These are phyloP conservation scores for Gaeumannomyces sp. DNA, from an alignment of 2,329 filamentous ascomycete genomes.

Conservation along the genomic window DNA sequence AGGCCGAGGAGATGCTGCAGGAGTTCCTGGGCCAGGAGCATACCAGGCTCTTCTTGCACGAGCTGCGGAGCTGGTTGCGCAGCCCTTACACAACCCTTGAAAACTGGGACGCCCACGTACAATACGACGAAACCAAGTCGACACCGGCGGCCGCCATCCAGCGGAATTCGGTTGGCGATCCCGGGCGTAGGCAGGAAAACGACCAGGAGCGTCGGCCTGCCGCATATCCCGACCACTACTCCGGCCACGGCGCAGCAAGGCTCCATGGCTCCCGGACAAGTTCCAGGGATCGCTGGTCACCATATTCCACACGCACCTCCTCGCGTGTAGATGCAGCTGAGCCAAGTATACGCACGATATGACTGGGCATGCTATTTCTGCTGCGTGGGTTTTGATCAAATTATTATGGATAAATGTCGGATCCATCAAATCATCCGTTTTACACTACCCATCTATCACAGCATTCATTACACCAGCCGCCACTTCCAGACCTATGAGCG, in stretches of 20 bases:
- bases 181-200: not conserved
- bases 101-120: slow-evolving; percentile 75
- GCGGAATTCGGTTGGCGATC: not conserved
- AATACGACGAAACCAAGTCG: slow-evolving; percentile 45
- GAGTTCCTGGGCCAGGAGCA: slow-evolving; percentile 74
- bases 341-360: not conserved
- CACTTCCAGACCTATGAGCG: too few relatives aligned
- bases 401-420: not conserved
- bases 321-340: not conserved
- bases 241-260: not conserved
- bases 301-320: not conserved
- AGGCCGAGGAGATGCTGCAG: slow-evolving; percentile 70
- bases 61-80: slow-evolving; percentile 73
- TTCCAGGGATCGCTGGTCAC: not conserved
- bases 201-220: not conserved
- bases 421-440: not conserved
- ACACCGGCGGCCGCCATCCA: not conserved
- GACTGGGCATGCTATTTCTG: not conserved
- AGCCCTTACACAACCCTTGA: slow-evolving; percentile 68
- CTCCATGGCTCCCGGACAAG: not conserved
- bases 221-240: not conserved
- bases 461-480: not conserved
- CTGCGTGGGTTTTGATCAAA: not conserved
- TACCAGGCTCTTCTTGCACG: slow-evolving; percentile 73
- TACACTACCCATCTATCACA: too few relatives aligned